Evolutionary conservation across 306 rosid species (phyloP).

Genomic region (Rosa rugosa): DNA sequence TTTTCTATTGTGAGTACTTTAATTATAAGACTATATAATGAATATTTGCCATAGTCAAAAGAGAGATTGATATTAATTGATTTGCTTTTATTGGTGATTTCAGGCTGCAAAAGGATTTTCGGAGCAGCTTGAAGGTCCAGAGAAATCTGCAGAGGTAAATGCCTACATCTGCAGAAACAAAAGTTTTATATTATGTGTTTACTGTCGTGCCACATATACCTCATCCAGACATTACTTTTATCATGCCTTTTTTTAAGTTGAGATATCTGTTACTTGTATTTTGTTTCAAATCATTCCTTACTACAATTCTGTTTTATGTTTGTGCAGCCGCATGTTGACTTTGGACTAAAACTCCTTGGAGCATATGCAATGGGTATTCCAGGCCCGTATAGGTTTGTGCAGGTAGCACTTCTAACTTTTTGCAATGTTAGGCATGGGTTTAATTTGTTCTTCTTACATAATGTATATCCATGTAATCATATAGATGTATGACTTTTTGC

Average conservation of each 20-base stretch:
- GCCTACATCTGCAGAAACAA: background rate
- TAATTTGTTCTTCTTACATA: no score
- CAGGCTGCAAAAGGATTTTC: conserved; percentile 61
- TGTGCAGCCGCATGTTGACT: no score
- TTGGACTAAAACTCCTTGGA: no score
- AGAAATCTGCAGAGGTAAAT: conserved; percentile 76
- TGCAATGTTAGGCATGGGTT: no score
- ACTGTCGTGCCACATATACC: background rate
- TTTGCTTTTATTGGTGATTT: conserved; percentile 26
- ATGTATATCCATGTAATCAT: no score
- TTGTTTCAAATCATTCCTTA: no score
- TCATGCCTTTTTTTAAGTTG: background rate
- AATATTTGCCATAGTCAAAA: background rate
- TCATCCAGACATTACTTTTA: background rate
- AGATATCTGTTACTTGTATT: background rate
- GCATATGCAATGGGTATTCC: no score
- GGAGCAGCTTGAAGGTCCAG: conserved; percentile 50
- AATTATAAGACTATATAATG: conserved; percentile 23
- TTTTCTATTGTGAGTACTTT: conserved; percentile 52
- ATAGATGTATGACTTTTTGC: no score
- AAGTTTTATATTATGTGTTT: background rate
- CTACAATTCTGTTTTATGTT: no score
- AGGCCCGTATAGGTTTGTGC: no score
- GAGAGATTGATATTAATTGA: conserved; percentile 16
- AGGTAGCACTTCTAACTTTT: no score